Evolutionary conservation across 176 grass and related monocot species (phyloP).

Genomic region (Zoysia pacifica): DNA sequence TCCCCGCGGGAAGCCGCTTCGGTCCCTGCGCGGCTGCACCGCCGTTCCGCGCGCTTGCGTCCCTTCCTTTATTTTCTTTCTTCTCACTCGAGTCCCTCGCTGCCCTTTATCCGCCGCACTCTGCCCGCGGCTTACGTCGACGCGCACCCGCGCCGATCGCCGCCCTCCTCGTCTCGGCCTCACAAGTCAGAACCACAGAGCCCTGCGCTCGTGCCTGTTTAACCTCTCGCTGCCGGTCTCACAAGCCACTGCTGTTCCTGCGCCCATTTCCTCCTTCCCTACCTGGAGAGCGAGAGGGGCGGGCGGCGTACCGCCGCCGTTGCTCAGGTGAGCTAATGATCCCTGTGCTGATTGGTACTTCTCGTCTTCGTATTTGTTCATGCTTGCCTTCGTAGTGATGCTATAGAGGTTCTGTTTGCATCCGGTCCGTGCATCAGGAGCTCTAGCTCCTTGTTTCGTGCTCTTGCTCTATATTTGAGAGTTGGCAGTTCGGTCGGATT

Average conservation of each 20-base stretch:
- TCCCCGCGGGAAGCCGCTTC: background rate
- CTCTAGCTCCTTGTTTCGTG: background rate
- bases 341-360: background rate
- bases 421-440: background rate
- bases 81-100: background rate
- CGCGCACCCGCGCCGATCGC: conserved; percentile 27
- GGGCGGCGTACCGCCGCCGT: background rate
- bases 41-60: background rate
- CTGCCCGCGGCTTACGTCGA: conserved; percentile 32
- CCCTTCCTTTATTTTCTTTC: background rate
- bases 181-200: background rate
- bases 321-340: conserved; percentile 21
- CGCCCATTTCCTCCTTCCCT: background rate
- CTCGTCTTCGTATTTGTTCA: background rate
- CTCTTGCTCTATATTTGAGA: background rate
- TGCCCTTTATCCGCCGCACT: background rate
- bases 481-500: background rate
- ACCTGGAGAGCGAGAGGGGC: background rate
- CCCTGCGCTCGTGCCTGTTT: background rate
- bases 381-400: background rate
- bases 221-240: background rate
- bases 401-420: background rate
- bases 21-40: background rate
- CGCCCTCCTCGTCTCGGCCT: conserved; percentile 6
- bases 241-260: background rate